Conservation (phyloP, 164 flowering plant genomes). For the Paratinospora sagittata region DNA sequence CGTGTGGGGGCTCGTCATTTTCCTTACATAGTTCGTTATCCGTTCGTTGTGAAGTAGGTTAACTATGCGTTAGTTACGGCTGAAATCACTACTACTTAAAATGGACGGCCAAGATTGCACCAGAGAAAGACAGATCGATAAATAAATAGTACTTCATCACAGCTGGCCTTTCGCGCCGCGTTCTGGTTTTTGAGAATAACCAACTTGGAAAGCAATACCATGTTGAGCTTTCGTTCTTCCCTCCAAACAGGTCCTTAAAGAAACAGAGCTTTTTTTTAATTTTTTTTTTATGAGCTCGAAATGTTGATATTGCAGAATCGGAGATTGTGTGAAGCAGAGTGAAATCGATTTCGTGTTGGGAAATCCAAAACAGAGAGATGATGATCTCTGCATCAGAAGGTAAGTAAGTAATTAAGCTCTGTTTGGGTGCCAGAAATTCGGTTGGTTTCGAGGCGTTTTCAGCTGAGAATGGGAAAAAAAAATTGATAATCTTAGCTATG, state of each 20-base stretch:
- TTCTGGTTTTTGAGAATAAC: constrained; percentile 27
- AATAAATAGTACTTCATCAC: constrained; percentile 30
- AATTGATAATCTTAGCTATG: too few species aligned
- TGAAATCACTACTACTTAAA: constrained; percentile 13
- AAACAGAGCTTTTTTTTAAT: too few species aligned
- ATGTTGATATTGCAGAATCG: not conserved
- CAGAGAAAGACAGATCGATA: not conserved
- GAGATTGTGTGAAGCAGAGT: not conserved
- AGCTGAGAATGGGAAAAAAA: too few species aligned
- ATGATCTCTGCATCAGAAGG: not conserved
- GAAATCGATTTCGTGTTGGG: not conserved
- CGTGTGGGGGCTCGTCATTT: not conserved
- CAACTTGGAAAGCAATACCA: constrained; percentile 25
- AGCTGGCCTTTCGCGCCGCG: constrained; percentile 14
- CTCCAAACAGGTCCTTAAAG: not conserved
- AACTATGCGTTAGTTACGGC: constrained; percentile 29
- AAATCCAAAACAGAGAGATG: not conserved
- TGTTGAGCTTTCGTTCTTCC: constrained; percentile 1
- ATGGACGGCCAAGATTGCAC: constrained; percentile 18
- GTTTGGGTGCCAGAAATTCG: too few species aligned
- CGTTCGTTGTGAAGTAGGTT: constrained; percentile 14
- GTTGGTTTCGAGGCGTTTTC: too few species aligned
- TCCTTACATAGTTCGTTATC: constrained; percentile 11
- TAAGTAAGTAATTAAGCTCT: too few species aligned
- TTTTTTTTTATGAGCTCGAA: not conserved